Evolutionary conservation across 208 protist species (phyloP).

Genomic region (Trichomonas vaginalis): DNA sequence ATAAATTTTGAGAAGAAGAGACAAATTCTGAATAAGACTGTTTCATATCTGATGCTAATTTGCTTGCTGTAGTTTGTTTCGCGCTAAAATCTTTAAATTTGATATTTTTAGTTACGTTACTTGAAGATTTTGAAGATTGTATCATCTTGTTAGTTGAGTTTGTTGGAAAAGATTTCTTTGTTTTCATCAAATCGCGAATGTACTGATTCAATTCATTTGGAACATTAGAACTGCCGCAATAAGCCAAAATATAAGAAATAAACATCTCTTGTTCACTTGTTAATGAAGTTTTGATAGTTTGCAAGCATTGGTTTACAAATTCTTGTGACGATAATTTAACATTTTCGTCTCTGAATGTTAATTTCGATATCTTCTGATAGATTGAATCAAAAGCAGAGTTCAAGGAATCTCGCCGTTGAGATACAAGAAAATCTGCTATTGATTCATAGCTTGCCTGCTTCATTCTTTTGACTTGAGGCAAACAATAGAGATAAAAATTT

Average conservation of each 20-base stretch:
- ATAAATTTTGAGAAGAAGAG: neutral
- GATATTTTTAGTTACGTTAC: neutral
- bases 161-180: neutral
- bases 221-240: neutral
- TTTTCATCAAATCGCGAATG: neutral
- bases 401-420: neutral
- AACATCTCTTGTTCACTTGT: neutral
- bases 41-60: neutral
- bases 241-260: neutral
- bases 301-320: neutral
- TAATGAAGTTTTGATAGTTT: neutral
- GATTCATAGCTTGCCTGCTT: neutral
- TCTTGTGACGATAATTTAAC: neutral
- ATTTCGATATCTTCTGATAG: neutral
- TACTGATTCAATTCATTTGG: neutral
- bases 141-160: neutral
- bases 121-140: neutral
- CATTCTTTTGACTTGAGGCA: too few relatives aligned
- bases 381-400: neutral
- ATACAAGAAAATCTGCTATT: neutral
- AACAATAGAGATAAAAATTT: too few relatives aligned
- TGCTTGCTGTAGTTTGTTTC: neutral
- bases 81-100: neutral
- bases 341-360: neutral
- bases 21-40: neutral